Conservation (phyloP, 2,329 filamentous ascomycete genomes). For the Fusarium ramigenum region DNA sequence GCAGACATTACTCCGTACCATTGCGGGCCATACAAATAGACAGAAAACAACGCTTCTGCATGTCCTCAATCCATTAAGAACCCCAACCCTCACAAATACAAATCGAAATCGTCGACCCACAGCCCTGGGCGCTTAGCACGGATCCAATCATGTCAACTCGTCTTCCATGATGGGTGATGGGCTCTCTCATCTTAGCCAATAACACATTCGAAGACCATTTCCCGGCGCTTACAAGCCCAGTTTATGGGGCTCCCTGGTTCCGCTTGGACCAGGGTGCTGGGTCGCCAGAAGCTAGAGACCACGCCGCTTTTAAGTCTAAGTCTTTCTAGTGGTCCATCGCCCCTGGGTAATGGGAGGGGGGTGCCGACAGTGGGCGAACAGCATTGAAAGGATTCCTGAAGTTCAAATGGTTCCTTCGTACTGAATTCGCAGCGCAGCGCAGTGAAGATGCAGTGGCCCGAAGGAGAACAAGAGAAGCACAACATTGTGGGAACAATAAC, state of each 20-base stretch:
- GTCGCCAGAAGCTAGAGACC: conserved; percentile 28
- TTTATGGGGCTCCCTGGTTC: conserved; percentile 16
- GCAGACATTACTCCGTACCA: conserved; percentile 4
- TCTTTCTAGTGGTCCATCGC: conserved; percentile 11
- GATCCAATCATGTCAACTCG: conserved; percentile 46
- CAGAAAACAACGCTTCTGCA: conserved; percentile 38
- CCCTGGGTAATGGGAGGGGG: conserved; percentile 8
- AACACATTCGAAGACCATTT: conserved; percentile 18
- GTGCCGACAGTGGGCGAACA: conserved; percentile 20
- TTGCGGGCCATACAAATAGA: not conserved
- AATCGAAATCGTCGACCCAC: conserved; percentile 32
- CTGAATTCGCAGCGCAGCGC: not conserved
- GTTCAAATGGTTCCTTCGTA: not conserved
- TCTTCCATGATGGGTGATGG: conserved; percentile 46
- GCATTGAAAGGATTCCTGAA: conserved; percentile 17
- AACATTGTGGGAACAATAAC: not conserved
- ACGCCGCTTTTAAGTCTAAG: conserved; percentile 40
- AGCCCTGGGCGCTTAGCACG: conserved; percentile 47
- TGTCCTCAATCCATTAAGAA: conserved; percentile 23
- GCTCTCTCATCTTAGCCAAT: conserved; percentile 44
- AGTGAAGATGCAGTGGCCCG: not conserved
- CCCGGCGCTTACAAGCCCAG: conserved; percentile 48
- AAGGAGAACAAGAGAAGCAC: not conserved
- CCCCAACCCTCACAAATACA: conserved; percentile 29
- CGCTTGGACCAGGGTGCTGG: conserved; percentile 43